These are phyloP conservation scores for Mycena vulgaris DNA, from an alignment of 768 basidiomycete species.

Conservation along the genomic window DNA sequence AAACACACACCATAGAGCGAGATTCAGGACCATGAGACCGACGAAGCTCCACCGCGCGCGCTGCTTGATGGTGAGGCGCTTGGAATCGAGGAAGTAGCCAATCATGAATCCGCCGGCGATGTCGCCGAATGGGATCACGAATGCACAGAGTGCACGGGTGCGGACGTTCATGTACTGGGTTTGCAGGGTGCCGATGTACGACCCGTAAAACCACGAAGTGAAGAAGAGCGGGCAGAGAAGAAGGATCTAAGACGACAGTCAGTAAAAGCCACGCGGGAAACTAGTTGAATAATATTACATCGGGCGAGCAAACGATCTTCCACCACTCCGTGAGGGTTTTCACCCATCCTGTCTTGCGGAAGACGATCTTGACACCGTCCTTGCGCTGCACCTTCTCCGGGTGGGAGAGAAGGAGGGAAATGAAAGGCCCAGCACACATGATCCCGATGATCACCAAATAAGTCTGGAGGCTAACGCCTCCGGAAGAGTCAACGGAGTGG, in stretches of 20 bases:
- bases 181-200: slow-evolving; percentile 52
- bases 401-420: slow-evolving; percentile 46
- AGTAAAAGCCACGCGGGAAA: not conserved
- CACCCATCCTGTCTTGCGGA: slow-evolving; percentile 47
- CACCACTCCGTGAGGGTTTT: slow-evolving; percentile 48
- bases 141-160: slow-evolving; percentile 48
- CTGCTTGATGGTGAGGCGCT: slow-evolving; percentile 48
- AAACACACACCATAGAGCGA: slow-evolving; percentile 44
- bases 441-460: slow-evolving; percentile 54
- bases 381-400: slow-evolving; percentile 50
- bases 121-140: slow-evolving; percentile 48
- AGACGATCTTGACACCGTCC: slow-evolving; percentile 49
- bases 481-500: slow-evolving; percentile 44
- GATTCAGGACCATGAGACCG: slow-evolving; percentile 48
- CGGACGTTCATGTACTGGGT: slow-evolving; percentile 52
- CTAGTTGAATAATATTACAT: slow-evolving; percentile 35
- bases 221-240: slow-evolving; percentile 52
- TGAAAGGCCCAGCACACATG: slow-evolving; percentile 54
- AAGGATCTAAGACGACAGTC: slow-evolving; percentile 41
- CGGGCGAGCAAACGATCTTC: slow-evolving; percentile 44
- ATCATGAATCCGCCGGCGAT: slow-evolving; percentile 46
- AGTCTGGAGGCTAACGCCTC: slow-evolving; percentile 51
- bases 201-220: slow-evolving; percentile 53
- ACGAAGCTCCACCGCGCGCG: slow-evolving; percentile 50
- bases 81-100: slow-evolving; percentile 50